Base-by-base conservation (phyloP, 176 grass and related monocot species). In the Musa itinerans region DNA sequence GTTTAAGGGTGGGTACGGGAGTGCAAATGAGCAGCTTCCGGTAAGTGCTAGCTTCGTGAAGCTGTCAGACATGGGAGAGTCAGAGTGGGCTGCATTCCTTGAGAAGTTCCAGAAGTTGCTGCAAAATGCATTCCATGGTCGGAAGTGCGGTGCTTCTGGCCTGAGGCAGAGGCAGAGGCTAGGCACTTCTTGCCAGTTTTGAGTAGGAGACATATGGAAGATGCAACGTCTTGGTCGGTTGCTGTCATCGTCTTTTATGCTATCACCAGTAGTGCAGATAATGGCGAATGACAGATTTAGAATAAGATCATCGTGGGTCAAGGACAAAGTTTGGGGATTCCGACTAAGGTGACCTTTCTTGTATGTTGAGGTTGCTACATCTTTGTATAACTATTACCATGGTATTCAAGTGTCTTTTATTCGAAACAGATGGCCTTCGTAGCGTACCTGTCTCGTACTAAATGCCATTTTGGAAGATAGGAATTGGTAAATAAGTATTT, bases 101-200 rank as follows among this genome's bases (percentile, higher is more conserved):
- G 92, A 96, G 75, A 96, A 96, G 79, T 96, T 92, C 78, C 89
- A 84, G 77, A 87, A 96, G 54, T 74, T 96, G 56, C 82, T 89
- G 63, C 81, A 75, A 15, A 81, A 67, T 48, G 81, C 84, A 64
- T 88, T 92, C 75, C 83, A 63, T 23, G 77, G 25, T 0, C 53
- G 70, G 75, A 92, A 89, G 76, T 80, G 43, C 0, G 61, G 64
- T 2, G 73, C 76, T 80, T 69, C 87, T 22, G 52, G 52, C 15
- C 59, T 17, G 25, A 74, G 75, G 75, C 76, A 79, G 71, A 77
- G 81, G 66, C 92, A 79, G 80, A 89, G 92, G 84, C 73, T 96
- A 48, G 89, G 89, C 52, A 96, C 86, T 87, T 96, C 92, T 82
- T 96, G 92, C 83, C 87, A 89, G 83, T 96, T 96, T 92, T 96